These are phyloP conservation scores for Kalanchoe fedtschenkoi DNA, from an alignment of 164 flowering plant genomes.

Conservation along the genomic window DNA sequence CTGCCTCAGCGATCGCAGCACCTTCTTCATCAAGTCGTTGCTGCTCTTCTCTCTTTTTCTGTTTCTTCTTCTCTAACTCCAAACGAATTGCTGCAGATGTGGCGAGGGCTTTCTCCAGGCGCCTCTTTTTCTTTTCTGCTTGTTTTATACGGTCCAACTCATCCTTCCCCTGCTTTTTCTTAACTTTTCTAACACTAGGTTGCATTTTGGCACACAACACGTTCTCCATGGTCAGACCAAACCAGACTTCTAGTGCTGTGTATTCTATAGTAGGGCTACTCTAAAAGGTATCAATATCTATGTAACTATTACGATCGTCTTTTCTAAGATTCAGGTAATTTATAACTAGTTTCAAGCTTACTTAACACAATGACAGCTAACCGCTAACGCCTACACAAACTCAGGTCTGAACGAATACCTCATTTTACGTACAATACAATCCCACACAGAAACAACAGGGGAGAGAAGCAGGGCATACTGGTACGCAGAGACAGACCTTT, in stretches of 20 bases:
- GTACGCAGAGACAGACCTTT: constrained; percentile 35
- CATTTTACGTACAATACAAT: constrained; percentile 68
- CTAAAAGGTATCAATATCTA: constrained; percentile 27
- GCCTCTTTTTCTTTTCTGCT: constrained; percentile 93
- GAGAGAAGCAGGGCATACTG: constrained; percentile 48
- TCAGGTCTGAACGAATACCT: constrained; percentile 82
- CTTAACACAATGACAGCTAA: constrained; percentile 11
- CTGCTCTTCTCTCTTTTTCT: constrained; percentile 84
- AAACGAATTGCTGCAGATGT: constrained; percentile 93
- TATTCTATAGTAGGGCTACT: constrained; percentile 13
- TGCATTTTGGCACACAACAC: constrained; percentile 28
- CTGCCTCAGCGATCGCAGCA: constrained; percentile 96
- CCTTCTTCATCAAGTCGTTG: constrained; percentile 97
- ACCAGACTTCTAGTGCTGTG: constrained; percentile 13
- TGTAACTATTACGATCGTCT: constrained; percentile 17
- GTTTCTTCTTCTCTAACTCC: constrained; percentile 93
- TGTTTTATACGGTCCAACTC: constrained; percentile 86
- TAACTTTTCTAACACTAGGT: constrained; percentile 52
- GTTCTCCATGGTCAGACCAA: constrained; percentile 20
- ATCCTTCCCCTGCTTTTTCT: constrained; percentile 87
- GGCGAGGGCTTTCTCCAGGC: constrained; percentile 94
- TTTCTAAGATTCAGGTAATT: constrained; percentile 6
- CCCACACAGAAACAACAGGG: constrained; percentile 84
- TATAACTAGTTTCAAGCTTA: constrained; percentile 12
- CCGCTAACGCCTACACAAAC: constrained; percentile 64